These are phyloP conservation scores for Sugiyamaella chiloensis DNA, from an alignment of 805 yeast species.

Conservation along the genomic window DNA sequence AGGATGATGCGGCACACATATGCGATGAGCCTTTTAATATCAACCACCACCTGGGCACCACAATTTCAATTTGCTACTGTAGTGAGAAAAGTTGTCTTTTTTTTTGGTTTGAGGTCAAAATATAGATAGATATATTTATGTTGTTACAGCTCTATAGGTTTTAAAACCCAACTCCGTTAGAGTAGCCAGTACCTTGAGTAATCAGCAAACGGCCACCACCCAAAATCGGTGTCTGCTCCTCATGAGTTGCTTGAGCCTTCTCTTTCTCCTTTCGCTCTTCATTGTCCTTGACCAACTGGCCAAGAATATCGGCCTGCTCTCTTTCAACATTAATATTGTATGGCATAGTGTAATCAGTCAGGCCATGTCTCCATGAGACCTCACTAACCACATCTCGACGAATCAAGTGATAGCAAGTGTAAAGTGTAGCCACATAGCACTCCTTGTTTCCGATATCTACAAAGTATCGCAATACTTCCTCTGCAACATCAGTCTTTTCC, in stretches of 20 bases:
- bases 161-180: slow-evolving; percentile 18
- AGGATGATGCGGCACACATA: too few species aligned
- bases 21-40: too few species aligned
- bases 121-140: background rate
- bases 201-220: slow-evolving; percentile 68
- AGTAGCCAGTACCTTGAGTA: slow-evolving; percentile 57
- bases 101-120: too few species aligned
- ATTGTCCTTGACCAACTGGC: slow-evolving; percentile 65
- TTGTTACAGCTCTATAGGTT: slow-evolving; percentile 2
- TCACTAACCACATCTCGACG: slow-evolving; percentile 83
- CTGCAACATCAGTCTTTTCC: slow-evolving; percentile 73
- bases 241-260: slow-evolving; percentile 42
- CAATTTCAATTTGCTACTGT: too few species aligned
- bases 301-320: slow-evolving; percentile 68
- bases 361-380: slow-evolving; percentile 83
- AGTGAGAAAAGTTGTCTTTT: too few species aligned
- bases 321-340: slow-evolving; percentile 80
- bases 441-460: slow-evolving; percentile 97
- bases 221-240: slow-evolving; percentile 43
- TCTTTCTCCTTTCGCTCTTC: slow-evolving; percentile 65
- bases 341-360: slow-evolving; percentile 85
- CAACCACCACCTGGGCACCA: too few species aligned
- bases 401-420: slow-evolving; percentile 76
- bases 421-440: slow-evolving; percentile 86
- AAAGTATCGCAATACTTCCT: slow-evolving; percentile 83